A percentile compares a stretch with the other conserved stretches of the same genome.
phyloP scores from a whole-genome alignment of 352 stramenopile species.

The Phytophthora aleatoria region DNA sequence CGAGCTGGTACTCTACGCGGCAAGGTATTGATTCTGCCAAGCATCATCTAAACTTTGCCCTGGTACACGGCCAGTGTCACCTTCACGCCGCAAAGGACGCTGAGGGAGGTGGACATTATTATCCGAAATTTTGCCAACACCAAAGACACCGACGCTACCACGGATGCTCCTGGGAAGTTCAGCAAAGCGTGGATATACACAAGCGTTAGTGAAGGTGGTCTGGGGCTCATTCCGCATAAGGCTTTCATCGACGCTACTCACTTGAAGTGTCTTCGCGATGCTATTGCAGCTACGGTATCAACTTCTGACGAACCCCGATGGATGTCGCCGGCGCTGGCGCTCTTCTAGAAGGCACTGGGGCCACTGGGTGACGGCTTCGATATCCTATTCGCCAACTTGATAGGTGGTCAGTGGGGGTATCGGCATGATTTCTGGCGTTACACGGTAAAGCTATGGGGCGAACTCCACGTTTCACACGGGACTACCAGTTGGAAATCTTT shows the following conservation, averaged over 20 bases:
- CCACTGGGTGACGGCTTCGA: conserved; percentile 1
- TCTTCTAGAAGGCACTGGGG: neutral
- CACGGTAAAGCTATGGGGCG: neutral
- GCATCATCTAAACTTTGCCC: neutral
- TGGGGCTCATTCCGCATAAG: neutral
- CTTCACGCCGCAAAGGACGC: neutral
- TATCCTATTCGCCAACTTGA: conserved; percentile 3
- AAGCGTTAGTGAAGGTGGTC: neutral
- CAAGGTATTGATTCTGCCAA: conserved; percentile 1
- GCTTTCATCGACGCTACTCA: neutral
- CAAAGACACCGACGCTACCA: neutral
- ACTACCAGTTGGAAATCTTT: neutral
- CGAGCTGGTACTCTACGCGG: neutral
- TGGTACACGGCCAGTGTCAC: conserved; percentile 6
- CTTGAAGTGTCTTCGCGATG: neutral
- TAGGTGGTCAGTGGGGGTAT: neutral
- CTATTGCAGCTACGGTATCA: neutral
- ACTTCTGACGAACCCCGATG: neutral
- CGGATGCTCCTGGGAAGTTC: neutral
- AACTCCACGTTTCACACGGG: neutral
- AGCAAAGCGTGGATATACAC: conserved; percentile 1
- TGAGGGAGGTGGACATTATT: neutral
- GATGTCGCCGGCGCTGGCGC: neutral
- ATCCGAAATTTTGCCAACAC: neutral
- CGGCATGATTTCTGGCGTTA: neutral